Conservation (phyloP, 805 yeast genomes). For the Suhomyces xylopsoci region DNA sequence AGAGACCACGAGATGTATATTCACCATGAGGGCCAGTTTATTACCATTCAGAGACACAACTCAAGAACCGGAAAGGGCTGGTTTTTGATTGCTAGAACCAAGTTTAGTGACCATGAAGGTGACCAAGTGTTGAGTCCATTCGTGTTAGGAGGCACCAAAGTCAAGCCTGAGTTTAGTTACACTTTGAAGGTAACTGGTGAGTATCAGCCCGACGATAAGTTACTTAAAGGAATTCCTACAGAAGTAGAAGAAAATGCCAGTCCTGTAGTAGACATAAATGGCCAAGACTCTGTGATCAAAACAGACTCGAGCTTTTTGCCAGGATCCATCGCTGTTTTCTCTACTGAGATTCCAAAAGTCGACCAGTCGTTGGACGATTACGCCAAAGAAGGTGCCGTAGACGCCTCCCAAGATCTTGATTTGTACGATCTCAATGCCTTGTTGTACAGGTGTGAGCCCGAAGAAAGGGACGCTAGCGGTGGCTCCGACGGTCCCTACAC, state of each 20-base stretch:
- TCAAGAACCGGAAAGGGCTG: conserved; percentile 85
- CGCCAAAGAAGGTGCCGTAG: conserved; percentile 72
- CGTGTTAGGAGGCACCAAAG: conserved; percentile 57
- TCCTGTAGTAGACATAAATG: conserved; percentile 43
- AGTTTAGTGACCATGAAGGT: conserved; percentile 49
- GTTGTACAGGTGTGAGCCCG: conserved; percentile 77
- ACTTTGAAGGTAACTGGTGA: conserved; percentile 54
- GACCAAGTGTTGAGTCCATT: conserved; percentile 59
- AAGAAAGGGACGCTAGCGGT: conserved; percentile 76
- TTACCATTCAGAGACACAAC: conserved; percentile 84
- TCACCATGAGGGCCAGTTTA: conserved; percentile 89
- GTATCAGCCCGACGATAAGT: conserved; percentile 32
- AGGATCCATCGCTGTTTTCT: conserved; percentile 84
- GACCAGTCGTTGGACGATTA: conserved; percentile 62
- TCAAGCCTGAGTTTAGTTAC: conserved; percentile 56
- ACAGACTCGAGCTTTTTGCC: conserved; percentile 70
- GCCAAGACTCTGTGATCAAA: conserved; percentile 49
- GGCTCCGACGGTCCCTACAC: conserved; percentile 72
- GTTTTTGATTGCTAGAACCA: conserved; percentile 83
- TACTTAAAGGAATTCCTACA: conserved; percentile 65
- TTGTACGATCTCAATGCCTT: conserved; percentile 72
- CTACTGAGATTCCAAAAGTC: conserved; percentile 66
- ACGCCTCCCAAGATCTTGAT: conserved; percentile 60
- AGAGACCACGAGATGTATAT: conserved; percentile 82
- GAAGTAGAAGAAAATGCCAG: conserved; percentile 50